Conservation (phyloP, 495 filamentous ascomycete species). For the Geoglossum glabrum region DNA sequence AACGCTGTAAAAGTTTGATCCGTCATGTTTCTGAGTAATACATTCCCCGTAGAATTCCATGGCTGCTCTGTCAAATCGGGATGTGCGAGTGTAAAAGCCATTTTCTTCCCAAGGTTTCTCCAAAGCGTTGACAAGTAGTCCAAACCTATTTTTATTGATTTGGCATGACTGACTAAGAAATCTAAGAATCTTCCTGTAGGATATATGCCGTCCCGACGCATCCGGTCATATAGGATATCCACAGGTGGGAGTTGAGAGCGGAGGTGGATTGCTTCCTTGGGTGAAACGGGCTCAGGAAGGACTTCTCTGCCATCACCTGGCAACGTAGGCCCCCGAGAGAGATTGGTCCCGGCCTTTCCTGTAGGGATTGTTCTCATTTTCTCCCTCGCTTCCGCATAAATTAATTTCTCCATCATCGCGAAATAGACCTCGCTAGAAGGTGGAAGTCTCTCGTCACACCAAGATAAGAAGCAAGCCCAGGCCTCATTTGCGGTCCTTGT, state of each 20-base stretch:
- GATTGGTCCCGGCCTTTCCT: neutral
- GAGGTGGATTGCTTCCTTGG: conserved; percentile 37
- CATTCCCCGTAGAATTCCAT: neutral
- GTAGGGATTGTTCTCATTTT: conserved; percentile 7
- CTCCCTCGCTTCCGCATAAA: conserved; percentile 22
- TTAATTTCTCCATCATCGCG: conserved; percentile 41
- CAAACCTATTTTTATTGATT: conserved; percentile 20
- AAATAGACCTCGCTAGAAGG: conserved; percentile 24
- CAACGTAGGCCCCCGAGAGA: conserved; percentile 14
- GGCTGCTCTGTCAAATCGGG: neutral
- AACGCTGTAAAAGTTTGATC: conserved; percentile 27
- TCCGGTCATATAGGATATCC: conserved; percentile 31
- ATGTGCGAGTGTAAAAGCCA: neutral
- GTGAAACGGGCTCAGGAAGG: conserved; percentile 31
- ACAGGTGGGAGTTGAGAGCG: conserved; percentile 31
- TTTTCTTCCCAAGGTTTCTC: neutral
- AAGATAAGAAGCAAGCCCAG: conserved; percentile 47
- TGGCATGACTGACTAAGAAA: conserved; percentile 26
- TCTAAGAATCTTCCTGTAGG: conserved; percentile 25
- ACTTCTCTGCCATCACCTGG: conserved; percentile 44
- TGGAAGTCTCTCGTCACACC: conserved; percentile 16
- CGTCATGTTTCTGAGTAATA: conserved; percentile 14
- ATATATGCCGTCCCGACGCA: conserved; percentile 27
- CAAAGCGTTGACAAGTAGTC: conserved; percentile 23
- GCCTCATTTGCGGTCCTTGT: conserved; percentile 53